Percentiles rank a stretch among this genome's conserved stretches.
Conservation (phyloP, 306 rosid genomes). For the Cicer arietinum region DNA sequence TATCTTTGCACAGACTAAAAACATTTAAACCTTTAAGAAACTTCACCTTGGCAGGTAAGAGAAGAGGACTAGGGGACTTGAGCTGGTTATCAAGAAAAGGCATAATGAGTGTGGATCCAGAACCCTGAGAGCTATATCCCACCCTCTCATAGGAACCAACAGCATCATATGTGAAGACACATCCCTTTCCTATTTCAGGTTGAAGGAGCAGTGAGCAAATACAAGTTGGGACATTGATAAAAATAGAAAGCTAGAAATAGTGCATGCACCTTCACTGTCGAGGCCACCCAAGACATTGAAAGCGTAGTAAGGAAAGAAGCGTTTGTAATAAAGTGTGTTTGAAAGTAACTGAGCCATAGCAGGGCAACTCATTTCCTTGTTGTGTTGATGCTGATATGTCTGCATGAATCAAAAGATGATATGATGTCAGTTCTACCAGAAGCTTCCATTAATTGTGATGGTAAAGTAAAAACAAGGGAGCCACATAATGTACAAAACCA, state of each 20-base stretch:
- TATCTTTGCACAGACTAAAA: too few relatives aligned
- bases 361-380: constrained; percentile 99
- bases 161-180: constrained; percentile 98
- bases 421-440: constrained; percentile 26
- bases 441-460: background rate
- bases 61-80: constrained; percentile 92
- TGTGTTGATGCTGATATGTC: constrained; percentile 96
- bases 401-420: constrained; percentile 44
- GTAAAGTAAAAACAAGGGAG: background rate
- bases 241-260: constrained; percentile 31
- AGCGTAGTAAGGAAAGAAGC: constrained; percentile 94
- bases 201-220: constrained; percentile 32
- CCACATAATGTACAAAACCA: background rate
- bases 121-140: constrained; percentile 96
- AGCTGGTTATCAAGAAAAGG: constrained; percentile 91
- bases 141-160: constrained; percentile 99
- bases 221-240: constrained; percentile 33
- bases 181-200: constrained; percentile 81
- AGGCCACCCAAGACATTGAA: constrained; percentile 98
- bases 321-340: constrained; percentile 93
- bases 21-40: constrained; percentile 4
- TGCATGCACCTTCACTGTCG: constrained; percentile 85
- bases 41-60: constrained; percentile 78
- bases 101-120: constrained; percentile 92
- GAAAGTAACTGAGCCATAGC: constrained; percentile 97